Conservation (phyloP, 495 filamentous ascomycete genomes). For the Daldinia bambusicola region DNA sequence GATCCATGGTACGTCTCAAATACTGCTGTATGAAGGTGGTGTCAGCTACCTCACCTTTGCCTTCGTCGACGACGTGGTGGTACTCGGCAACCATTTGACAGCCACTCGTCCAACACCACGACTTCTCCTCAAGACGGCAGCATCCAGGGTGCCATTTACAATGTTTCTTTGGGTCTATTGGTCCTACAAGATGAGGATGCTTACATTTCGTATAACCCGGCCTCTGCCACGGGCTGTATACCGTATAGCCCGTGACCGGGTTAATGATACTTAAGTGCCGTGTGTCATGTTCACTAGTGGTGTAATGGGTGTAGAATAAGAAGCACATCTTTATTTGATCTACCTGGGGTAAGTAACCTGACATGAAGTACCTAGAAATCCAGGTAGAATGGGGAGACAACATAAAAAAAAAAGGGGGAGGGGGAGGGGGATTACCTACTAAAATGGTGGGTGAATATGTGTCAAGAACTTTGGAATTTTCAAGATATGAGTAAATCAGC, state of each 20-base stretch:
- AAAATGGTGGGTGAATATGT: too few relatives aligned
- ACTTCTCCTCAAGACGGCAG: conserved; percentile 29
- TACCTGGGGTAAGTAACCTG: too few relatives aligned
- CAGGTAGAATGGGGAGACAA: too few relatives aligned
- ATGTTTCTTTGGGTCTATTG: neutral
- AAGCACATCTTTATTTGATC: conserved; percentile 21
- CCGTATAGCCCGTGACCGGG: conserved; percentile 32
- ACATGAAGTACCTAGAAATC: too few relatives aligned
- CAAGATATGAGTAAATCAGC: too few relatives aligned
- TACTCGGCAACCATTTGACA: conserved; percentile 18
- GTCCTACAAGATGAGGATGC: neutral
- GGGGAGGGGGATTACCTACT: too few relatives aligned
- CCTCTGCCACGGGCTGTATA: conserved; percentile 38
- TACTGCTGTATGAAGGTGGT: conserved; percentile 14
- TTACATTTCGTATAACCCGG: neutral
- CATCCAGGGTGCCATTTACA: conserved; percentile 33
- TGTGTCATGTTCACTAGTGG: conserved; percentile 31
- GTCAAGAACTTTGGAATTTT: too few relatives aligned
- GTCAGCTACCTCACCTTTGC: conserved; percentile 2
- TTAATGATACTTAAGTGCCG: conserved; percentile 28
- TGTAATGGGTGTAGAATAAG: conserved; percentile 20
- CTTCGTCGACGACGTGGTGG: conserved; percentile 32
- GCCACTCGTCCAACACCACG: neutral
- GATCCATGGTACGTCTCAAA: neutral
- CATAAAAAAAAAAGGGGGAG: too few relatives aligned